Evolutionary conservation across 2,329 filamentous ascomycete species (phyloP).

Genomic region (Aspergillus fijiensis): DNA sequence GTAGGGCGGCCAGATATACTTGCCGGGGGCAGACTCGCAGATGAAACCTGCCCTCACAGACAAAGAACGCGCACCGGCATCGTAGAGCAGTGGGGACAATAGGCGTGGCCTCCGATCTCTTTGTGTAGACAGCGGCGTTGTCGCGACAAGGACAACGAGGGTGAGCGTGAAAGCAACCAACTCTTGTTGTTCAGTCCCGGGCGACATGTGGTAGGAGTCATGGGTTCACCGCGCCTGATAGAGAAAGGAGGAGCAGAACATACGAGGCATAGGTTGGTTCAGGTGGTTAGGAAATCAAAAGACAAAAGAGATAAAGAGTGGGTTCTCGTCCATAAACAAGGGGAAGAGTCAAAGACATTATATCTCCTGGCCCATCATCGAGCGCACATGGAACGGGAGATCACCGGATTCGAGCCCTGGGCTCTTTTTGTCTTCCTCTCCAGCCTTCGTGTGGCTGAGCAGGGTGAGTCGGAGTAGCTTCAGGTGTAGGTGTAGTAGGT

Average conservation of each 20-base stretch:
- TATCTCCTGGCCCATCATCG: neutral
- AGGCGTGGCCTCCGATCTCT: neutral
- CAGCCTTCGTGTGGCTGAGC: neutral
- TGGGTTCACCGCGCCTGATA: slow-evolving; percentile 8
- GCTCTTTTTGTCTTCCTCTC: neutral
- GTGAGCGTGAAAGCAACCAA: neutral
- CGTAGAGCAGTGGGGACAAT: neutral
- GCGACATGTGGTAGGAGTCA: slow-evolving; percentile 7
- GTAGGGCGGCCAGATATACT: neutral
- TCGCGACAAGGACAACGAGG: neutral
- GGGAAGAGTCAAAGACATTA: neutral
- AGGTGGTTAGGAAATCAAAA: too few species aligned
- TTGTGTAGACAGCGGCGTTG: neutral
- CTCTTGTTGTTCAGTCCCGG: neutral
- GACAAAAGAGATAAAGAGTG: neutral
- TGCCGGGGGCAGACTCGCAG: neutral
- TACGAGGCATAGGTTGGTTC: neutral
- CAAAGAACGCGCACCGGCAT: neutral
- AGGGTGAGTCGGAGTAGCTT: neutral
- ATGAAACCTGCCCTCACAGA: neutral
- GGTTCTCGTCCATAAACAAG: neutral
- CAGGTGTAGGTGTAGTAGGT: too few species aligned
- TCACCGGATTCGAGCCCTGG: neutral
- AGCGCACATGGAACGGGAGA: neutral
- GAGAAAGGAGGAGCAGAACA: neutral